phyloP scores from a whole-genome alignment of 139 green algal genomes.

The Choricystis sp. region DNA sequence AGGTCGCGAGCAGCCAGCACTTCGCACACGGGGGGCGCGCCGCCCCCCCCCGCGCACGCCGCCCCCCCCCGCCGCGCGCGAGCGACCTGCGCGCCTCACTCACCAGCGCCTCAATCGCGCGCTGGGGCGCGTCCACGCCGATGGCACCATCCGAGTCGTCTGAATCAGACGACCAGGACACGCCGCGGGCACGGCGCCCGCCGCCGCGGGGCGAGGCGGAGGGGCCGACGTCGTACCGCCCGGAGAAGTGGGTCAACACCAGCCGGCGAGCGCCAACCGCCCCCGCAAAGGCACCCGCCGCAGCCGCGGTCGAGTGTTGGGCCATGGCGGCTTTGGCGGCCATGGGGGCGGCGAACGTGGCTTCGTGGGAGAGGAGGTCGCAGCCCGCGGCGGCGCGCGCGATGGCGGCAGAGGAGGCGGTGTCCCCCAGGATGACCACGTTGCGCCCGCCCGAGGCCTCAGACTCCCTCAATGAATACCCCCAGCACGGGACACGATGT shows the following conservation, averaged over 20 bases:
- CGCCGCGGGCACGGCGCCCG: too few relatives aligned
- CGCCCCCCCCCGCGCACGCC: too few relatives aligned
- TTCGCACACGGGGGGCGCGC: too few relatives aligned
- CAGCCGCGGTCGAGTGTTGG: constrained; percentile 73
- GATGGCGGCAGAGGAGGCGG: constrained; percentile 53
- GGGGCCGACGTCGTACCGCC: constrained; percentile 29
- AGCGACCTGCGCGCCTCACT: background rate
- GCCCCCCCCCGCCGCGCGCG: too few relatives aligned
- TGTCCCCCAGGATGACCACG: constrained; percentile 86
- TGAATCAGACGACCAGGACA: background rate
- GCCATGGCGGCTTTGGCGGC: constrained; percentile 53
- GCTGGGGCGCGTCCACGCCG: background rate
- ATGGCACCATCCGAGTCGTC: background rate
- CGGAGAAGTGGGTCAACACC: constrained; percentile 87
- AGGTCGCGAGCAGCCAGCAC: too few relatives aligned
- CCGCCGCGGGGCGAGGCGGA: background rate
- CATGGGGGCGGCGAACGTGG: constrained; percentile 66
- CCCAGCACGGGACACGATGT: constrained; percentile 71
- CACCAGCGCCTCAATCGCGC: background rate
- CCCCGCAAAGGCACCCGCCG: constrained; percentile 74
- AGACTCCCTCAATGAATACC: constrained; percentile 49
- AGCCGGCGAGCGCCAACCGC: constrained; percentile 47
- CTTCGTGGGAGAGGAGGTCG: constrained; percentile 82
- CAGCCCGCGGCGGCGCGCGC: constrained; percentile 25
- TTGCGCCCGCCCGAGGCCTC: constrained; percentile 26